phyloP scores from a whole-genome alignment of 148 eudicot species.

The Spergularia marina region DNA sequence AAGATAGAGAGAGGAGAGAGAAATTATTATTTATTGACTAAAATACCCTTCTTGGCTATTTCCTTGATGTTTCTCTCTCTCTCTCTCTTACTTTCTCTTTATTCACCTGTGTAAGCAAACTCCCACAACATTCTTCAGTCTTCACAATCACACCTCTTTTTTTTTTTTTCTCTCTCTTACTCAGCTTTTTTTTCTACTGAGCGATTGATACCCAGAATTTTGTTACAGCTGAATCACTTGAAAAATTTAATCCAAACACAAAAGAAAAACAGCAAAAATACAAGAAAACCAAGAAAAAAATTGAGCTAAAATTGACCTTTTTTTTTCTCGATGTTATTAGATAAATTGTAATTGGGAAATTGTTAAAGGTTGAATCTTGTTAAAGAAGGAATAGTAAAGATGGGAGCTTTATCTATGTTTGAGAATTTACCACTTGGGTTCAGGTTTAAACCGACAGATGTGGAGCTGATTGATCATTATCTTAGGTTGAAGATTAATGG shows the following conservation, averaged over 20 bases:
- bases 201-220: slow-evolving; percentile 13
- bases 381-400: slow-evolving; percentile 32
- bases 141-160: not conserved
- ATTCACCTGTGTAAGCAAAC: slow-evolving; percentile 36
- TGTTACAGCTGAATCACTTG: slow-evolving; percentile 5
- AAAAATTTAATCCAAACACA: slow-evolving; percentile 7
- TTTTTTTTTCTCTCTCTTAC: not conserved
- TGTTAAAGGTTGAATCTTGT: slow-evolving; percentile 11
- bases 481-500: slow-evolving; percentile 79
- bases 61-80: not conserved
- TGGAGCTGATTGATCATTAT: slow-evolving; percentile 78
- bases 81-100: slow-evolving; percentile 23
- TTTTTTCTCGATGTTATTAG: not conserved
- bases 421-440: slow-evolving; percentile 72
- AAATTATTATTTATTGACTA: slow-evolving; percentile 8
- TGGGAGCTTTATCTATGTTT: slow-evolving; percentile 32
- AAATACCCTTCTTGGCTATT: not conserved
- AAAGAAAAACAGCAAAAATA: not conserved
- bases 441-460: slow-evolving; percentile 87
- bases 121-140: not conserved
- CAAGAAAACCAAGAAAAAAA: not conserved
- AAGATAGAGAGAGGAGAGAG: slow-evolving; percentile 12
- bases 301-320: not conserved
- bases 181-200: too few species aligned
- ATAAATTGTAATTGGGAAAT: not conserved